phyloP scores from a whole-genome alignment of 345 rosid species.

The Cochlearia excelsa region DNA sequence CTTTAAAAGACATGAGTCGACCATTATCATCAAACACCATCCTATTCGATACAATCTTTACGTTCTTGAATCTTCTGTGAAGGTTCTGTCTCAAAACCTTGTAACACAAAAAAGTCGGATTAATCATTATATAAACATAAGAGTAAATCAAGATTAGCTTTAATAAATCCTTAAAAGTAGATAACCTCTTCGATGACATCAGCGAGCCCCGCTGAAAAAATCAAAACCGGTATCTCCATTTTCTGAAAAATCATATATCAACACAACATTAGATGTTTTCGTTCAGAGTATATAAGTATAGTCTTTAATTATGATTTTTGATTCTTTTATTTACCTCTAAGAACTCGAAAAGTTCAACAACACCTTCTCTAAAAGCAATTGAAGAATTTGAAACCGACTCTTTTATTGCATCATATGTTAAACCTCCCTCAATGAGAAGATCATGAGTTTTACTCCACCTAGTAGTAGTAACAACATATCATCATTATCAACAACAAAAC shows the following conservation, averaged over 20 bases:
- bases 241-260: slow-evolving; percentile 44
- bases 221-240: slow-evolving; percentile 65
- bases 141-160: not conserved
- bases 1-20: slow-evolving; percentile 69
- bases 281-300: not conserved
- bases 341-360: slow-evolving; percentile 60
- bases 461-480: slow-evolving; percentile 13
- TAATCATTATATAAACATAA: not conserved
- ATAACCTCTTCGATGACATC: slow-evolving; percentile 93
- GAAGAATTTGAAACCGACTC: slow-evolving; percentile 58
- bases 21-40: slow-evolving; percentile 70
- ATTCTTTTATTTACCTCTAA: slow-evolving; percentile 57
- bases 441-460: slow-evolving; percentile 90
- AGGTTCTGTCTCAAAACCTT: slow-evolving; percentile 89
- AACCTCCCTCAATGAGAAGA: slow-evolving; percentile 88
- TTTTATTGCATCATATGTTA: slow-evolving; percentile 66
- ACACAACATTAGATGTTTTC: not conserved
- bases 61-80: slow-evolving; percentile 62
- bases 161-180: slow-evolving; percentile 2
- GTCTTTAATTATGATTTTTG: not conserved
- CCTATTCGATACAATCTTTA: slow-evolving; percentile 73
- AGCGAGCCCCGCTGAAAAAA: slow-evolving; percentile 96
- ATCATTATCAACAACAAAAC: not conserved
- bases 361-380: slow-evolving; percentile 85
- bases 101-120: not conserved